Conservation (phyloP, 176 grass and related monocot genomes). For the Eleusine coracana region DNA sequence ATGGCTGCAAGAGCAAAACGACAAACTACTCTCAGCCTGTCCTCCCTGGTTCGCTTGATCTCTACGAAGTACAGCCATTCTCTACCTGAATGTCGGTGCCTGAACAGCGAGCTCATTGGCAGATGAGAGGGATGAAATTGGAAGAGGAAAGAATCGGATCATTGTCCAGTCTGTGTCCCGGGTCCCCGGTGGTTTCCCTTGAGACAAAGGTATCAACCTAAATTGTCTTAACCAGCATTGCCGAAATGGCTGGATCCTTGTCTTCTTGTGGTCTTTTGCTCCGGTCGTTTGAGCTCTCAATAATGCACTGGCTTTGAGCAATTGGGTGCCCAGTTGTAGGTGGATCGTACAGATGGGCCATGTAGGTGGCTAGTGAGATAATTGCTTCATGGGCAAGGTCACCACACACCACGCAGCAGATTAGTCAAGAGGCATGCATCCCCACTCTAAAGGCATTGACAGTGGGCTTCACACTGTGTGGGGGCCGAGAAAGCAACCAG, state of each 20-base stretch:
- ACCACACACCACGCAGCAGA: constrained; percentile 1
- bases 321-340: neutral
- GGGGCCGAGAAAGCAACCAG: constrained; percentile 51
- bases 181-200: constrained; percentile 24
- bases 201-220: constrained; percentile 18
- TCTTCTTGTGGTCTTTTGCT: neutral
- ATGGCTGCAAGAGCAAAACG: constrained; percentile 26
- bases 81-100: constrained; percentile 24
- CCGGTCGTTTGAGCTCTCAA: neutral
- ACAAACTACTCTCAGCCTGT: neutral
- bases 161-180: constrained; percentile 2
- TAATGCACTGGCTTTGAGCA: constrained; percentile 6
- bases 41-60: constrained; percentile 16
- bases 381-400: constrained; percentile 56
- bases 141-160: constrained; percentile 11
- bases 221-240: constrained; percentile 19
- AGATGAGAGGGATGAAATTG: neutral
- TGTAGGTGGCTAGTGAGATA: constrained; percentile 6
- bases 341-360: neutral
- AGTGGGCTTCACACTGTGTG: constrained; percentile 35
- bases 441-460: constrained; percentile 52
- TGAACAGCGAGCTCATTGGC: neutral
- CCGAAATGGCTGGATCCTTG: constrained; percentile 9
- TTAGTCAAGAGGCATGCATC: constrained; percentile 50
- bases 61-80: neutral